Evolutionary conservation across 768 basidiomycete genomes (phyloP).

Genomic region (Phaeotremella skinneri): DNA sequence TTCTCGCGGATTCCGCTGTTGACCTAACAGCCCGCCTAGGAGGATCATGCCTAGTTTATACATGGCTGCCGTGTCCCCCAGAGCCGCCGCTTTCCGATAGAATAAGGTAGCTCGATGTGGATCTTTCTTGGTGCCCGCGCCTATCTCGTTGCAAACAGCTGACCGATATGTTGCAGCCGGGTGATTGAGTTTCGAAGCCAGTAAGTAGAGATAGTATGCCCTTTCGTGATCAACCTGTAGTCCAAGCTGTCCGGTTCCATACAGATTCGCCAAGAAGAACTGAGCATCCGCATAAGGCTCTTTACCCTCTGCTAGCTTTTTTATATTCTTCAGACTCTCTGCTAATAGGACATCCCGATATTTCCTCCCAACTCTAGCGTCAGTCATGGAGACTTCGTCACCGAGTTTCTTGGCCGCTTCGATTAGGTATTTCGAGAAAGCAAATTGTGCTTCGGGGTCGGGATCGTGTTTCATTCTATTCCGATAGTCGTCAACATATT

Average conservation of each 20-base stretch:
- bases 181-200: slow-evolving; percentile 96
- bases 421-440: slow-evolving; percentile 97
- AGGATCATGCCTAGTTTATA: slow-evolving; percentile 99
- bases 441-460: slow-evolving; percentile 95
- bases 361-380: slow-evolving; percentile 71
- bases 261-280: slow-evolving; percentile 96
- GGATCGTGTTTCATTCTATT: slow-evolving; percentile 95
- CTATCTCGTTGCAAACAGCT: slow-evolving; percentile 98
- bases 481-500: slow-evolving; percentile 96
- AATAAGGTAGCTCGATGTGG: slow-evolving; percentile 85
- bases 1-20: slow-evolving; percentile 81
- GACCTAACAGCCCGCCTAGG: slow-evolving; percentile 75
- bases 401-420: slow-evolving; percentile 77
- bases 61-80: slow-evolving; percentile 98
- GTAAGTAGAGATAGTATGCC: slow-evolving; percentile 93
- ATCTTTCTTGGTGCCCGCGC: slow-evolving; percentile 89
- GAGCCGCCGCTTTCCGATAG: slow-evolving; percentile 91
- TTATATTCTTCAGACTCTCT: slow-evolving; percentile 88
- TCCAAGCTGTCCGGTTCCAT: slow-evolving; percentile 93
- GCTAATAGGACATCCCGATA: slow-evolving; percentile 82
- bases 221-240: slow-evolving; percentile 95
- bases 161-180: slow-evolving; percentile 92
- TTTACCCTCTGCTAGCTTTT: slow-evolving; percentile 74
- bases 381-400: slow-evolving; percentile 59
- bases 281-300: slow-evolving; percentile 93